phyloP scores from a whole-genome alignment of 371 early-diverging fungal species.

The Mortierella sp. region DNA sequence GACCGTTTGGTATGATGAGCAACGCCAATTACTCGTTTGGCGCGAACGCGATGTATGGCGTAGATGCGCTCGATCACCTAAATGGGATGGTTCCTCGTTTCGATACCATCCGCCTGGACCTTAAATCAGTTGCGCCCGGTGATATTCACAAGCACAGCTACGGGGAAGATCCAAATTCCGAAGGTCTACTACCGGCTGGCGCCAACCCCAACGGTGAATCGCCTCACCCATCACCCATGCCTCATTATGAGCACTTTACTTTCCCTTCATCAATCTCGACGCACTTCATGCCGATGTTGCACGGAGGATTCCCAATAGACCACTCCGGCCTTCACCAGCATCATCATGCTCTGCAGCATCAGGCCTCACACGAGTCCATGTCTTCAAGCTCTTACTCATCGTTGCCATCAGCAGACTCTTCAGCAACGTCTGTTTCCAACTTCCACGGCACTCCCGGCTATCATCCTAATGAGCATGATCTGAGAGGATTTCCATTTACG shows the following conservation, averaged over 20 bases:
- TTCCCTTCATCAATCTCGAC: constrained; percentile 51
- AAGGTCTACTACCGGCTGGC: constrained; percentile 7
- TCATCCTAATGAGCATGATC: constrained; percentile 9
- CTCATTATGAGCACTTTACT: constrained; percentile 43
- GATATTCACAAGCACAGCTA: constrained; percentile 39
- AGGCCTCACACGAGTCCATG: constrained; percentile 13
- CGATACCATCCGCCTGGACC: constrained; percentile 35
- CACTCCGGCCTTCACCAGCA: constrained; percentile 19
- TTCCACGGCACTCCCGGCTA: constrained; percentile 12
- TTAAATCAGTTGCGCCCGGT: constrained; percentile 40
- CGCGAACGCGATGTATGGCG: constrained; percentile 20
- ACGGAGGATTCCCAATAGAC: constrained; percentile 26
- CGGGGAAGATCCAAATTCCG: constrained; percentile 14
- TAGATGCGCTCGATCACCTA: constrained; percentile 32
- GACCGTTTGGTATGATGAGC: constrained; percentile 22
- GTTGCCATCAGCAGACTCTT: constrained; percentile 27
- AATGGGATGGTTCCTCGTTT: constrained; percentile 40
- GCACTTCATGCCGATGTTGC: constrained; percentile 51
- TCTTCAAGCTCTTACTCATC: constrained; percentile 25
- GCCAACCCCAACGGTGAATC: constrained; percentile 34
- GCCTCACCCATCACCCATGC: constrained; percentile 46
- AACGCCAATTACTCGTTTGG: constrained; percentile 24
- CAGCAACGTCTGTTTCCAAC: constrained; percentile 25
- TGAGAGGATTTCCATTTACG: constrained; percentile 20
- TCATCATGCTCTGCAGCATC: constrained; percentile 17